Percentiles rank a stretch among this genome's conserved stretches.
phyloP scores from a whole-genome alignment of 192 early-diverging fungal genomes.

The Oehlia diaphana region DNA sequence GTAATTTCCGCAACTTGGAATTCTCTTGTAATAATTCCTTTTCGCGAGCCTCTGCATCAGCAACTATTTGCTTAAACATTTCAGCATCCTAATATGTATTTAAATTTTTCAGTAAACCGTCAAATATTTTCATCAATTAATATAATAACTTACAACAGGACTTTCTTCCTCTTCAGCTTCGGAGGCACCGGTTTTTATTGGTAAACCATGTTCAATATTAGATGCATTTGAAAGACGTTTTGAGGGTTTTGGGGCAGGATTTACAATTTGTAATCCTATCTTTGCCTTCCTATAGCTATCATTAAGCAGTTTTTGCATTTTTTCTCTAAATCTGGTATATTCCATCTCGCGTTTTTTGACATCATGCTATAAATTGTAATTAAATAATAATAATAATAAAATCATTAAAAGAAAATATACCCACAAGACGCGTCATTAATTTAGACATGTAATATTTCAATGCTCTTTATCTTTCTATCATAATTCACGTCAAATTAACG shows the following conservation, averaged over 20 bases:
- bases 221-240: not conserved
- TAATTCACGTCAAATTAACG: no score
- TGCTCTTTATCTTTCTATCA: no score
- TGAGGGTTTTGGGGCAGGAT: conserved; percentile 5
- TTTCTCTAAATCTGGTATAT: conserved; percentile 27
- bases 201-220: not conserved
- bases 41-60: not conserved
- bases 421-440: not conserved
- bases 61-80: conserved; percentile 22
- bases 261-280: not conserved
- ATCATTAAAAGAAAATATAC: not conserved
- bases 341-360: conserved; percentile 23
- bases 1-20: conserved; percentile 10
- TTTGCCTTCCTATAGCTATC: conserved; percentile 16
- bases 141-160: not conserved
- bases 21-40: conserved; percentile 25
- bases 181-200: not conserved
- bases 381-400: not conserved
- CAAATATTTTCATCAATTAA: not conserved
- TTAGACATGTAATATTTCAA: no score
- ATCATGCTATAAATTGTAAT: conserved; percentile 20
- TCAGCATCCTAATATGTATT: not conserved
- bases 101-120: not conserved
- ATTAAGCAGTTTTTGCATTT: conserved; percentile 25
- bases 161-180: not conserved